These are phyloP conservation scores for Candida labiduridarum DNA, from an alignment of 1,139 yeast genomes.

Conservation along the genomic window DNA sequence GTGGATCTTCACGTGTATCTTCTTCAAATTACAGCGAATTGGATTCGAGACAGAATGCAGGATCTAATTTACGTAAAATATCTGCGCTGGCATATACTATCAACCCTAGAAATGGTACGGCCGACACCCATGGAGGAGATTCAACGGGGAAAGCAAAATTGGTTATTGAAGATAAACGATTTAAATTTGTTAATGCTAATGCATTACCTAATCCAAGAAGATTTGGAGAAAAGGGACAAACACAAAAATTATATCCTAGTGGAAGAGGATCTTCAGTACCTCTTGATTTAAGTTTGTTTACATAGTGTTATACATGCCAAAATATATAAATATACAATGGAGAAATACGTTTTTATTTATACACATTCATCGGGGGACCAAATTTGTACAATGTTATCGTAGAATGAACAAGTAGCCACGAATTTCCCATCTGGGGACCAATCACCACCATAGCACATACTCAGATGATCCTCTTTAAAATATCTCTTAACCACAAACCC, in stretches of 20 bases:
- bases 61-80: constrained; percentile 53
- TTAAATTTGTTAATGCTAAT: constrained; percentile 65
- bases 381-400: constrained; percentile 76
- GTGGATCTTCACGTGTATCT: constrained; percentile 8
- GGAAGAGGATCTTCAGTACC: constrained; percentile 97
- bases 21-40: constrained; percentile 21
- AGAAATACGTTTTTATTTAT: background rate
- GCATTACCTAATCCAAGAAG: constrained; percentile 85
- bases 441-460: constrained; percentile 96
- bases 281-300: constrained; percentile 54
- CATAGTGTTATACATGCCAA: constrained; percentile 10
- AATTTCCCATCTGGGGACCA: constrained; percentile 58
- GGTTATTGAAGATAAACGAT: constrained; percentile 70
- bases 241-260: constrained; percentile 83
- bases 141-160: constrained; percentile 29
- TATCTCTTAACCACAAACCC: constrained; percentile 48
- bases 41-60: constrained; percentile 50
- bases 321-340: background rate
- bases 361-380: constrained; percentile 49
- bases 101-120: constrained; percentile 12
- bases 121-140: constrained; percentile 16
- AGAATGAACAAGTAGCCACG: constrained; percentile 85
- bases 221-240: constrained; percentile 53
- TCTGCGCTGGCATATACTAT: constrained; percentile 64
- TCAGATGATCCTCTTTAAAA: constrained; percentile 74